Percentiles rank a stretch among this genome's conserved stretches.
Evolutionary conservation across 2,329 filamentous ascomycete species (phyloP).

Genomic region (Pseudohalonectria lignicola): DNA sequence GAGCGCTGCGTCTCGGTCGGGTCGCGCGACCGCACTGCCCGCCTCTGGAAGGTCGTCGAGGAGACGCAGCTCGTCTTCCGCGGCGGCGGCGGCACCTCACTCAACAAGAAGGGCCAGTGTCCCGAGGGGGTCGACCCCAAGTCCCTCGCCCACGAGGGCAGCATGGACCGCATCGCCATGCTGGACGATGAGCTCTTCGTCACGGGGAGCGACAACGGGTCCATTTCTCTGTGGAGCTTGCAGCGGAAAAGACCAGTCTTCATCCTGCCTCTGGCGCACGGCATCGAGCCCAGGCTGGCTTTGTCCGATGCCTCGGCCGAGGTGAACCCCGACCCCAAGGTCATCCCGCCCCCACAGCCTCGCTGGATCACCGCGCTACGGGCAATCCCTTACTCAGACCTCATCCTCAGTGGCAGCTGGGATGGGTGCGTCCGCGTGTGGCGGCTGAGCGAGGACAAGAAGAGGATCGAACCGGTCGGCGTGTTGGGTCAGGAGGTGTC

Average conservation of each 20-base stretch:
- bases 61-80: constrained; percentile 94
- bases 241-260: constrained; percentile 92
- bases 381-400: constrained; percentile 79
- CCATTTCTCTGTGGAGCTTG: constrained; percentile 75
- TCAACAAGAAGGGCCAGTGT: constrained; percentile 19
- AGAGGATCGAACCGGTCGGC: constrained; percentile 62
- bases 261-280: constrained; percentile 72
- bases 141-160: constrained; percentile 62
- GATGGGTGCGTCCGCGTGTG: constrained; percentile 81
- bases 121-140: constrained; percentile 29
- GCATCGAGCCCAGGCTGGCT: constrained; percentile 61
- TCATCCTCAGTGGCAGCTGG: constrained; percentile 89
- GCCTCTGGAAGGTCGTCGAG: constrained; percentile 92
- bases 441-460: constrained; percentile 75
- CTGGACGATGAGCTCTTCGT: constrained; percentile 83
- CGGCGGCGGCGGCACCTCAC: constrained; percentile 52
- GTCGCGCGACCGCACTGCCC: constrained; percentile 78
- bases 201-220: constrained; percentile 86
- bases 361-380: constrained; percentile 85
- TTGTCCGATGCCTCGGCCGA: constrained; percentile 76
- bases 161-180: constrained; percentile 84
- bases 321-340: constrained; percentile 44
- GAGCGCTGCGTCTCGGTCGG: constrained; percentile 90
- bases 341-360: constrained; percentile 55
- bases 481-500: constrained; percentile 38